Conservation (phyloP, 352 stramenopile genomes). For the Peronospora tabacina region DNA sequence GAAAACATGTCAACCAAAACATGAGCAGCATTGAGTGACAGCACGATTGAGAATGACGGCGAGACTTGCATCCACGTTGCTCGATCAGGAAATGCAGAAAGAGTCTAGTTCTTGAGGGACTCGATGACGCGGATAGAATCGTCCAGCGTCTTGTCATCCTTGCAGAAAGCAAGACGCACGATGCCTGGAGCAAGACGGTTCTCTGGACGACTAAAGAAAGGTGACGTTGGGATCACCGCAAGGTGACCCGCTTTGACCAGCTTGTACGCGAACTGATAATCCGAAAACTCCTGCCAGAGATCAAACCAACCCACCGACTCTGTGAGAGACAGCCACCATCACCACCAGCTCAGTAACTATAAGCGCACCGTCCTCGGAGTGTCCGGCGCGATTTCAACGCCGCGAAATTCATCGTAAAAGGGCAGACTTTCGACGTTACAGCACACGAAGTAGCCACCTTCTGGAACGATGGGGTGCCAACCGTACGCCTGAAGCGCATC, state of each 20-base stretch:
- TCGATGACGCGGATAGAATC: conserved; percentile 78
- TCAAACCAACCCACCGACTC: not conserved
- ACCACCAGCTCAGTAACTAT: conserved; percentile 1
- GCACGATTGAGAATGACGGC: conserved; percentile 4
- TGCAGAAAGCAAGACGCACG: conserved; percentile 94
- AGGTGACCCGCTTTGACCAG: conserved; percentile 88
- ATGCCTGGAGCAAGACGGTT: conserved; percentile 68
- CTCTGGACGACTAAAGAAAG: conserved; percentile 88
- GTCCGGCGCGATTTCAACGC: conserved; percentile 41
- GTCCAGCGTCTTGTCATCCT: conserved; percentile 91
- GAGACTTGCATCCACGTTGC: not conserved
- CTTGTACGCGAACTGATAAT: conserved; percentile 87
- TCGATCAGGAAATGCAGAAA: not conserved
- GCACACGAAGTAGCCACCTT: conserved; percentile 94
- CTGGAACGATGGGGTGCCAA: conserved; percentile 87
- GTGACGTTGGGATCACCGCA: conserved; percentile 89
- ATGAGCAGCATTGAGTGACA: conserved; percentile 10
- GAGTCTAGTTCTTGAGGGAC: conserved; percentile 31
- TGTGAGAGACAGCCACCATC: conserved; percentile 4
- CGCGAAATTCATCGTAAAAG: conserved; percentile 64
- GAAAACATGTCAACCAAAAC: conserved; percentile 35
- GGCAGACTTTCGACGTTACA: conserved; percentile 67
- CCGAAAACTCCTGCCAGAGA: conserved; percentile 52
- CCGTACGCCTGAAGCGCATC: conserved; percentile 65
- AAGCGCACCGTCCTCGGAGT: conserved; percentile 50